Percentiles rank a stretch among this genome's conserved stretches.
phyloP scores from a whole-genome alignment of 192 early-diverging fungal genomes.

The Podila clonocystis region DNA sequence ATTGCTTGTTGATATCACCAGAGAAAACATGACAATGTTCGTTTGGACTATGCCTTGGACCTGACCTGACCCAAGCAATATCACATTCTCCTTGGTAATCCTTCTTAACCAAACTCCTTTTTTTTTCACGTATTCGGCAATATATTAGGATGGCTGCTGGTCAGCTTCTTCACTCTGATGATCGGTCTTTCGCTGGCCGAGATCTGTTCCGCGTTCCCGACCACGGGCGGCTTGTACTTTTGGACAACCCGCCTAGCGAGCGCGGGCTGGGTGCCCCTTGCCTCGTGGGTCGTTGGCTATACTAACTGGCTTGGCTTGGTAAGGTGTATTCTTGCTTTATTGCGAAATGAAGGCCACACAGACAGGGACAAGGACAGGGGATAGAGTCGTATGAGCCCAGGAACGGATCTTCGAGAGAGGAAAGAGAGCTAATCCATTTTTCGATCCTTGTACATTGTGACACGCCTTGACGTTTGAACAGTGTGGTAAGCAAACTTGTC shows the following conservation, averaged over 20 bases:
- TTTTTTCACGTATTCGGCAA: background rate
- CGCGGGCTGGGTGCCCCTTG: constrained; percentile 59
- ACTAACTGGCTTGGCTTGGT: constrained; percentile 62
- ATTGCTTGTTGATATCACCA: too few species aligned
- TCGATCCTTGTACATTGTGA: too few species aligned
- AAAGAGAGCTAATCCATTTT: too few species aligned
- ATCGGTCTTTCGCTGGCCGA: constrained; percentile 61
- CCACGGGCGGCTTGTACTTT: constrained; percentile 63
- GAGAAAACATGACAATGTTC: background rate
- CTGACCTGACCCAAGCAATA: too few species aligned
- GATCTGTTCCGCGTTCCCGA: constrained; percentile 63
- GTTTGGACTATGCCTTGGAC: too few species aligned
- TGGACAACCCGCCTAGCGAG: constrained; percentile 60
- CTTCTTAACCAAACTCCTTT: background rate
- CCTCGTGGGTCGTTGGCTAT: constrained; percentile 64
- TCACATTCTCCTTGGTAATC: background rate
- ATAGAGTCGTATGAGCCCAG: too few species aligned
- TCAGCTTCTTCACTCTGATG: constrained; percentile 55
- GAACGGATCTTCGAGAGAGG: too few species aligned
- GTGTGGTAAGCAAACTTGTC: too few species aligned
- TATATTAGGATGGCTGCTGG: constrained; percentile 56
- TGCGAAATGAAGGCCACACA: background rate
- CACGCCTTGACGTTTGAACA: too few species aligned
- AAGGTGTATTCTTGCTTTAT: constrained; percentile 11
- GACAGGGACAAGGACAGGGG: background rate